Evolutionary conservation across 768 basidiomycete genomes (phyloP).

Genomic region (Phaffia tasmanica): DNA sequence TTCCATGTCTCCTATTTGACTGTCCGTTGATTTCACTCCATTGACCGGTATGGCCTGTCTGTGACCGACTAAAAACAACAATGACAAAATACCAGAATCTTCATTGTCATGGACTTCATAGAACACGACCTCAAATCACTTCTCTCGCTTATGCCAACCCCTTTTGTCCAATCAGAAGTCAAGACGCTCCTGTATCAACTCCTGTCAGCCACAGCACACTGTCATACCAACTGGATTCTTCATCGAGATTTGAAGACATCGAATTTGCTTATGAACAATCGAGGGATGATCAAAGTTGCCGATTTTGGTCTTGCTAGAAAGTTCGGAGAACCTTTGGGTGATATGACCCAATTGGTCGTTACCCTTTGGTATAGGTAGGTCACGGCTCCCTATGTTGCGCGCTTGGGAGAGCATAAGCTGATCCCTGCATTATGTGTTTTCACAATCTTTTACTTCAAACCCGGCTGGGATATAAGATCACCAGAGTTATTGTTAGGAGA

Average conservation of each 20-base stretch:
- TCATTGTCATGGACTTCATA: slow-evolving; percentile 99
- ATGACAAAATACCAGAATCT: slow-evolving; percentile 61
- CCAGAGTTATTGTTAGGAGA: slow-evolving; percentile 92
- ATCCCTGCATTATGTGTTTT: background rate
- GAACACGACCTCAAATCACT: slow-evolving; percentile 98
- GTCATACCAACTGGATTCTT: slow-evolving; percentile 93
- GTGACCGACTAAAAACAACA: background rate
- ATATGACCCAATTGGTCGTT: slow-evolving; percentile 94
- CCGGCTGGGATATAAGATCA: slow-evolving; percentile 47
- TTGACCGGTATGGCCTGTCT: slow-evolving; percentile 3
- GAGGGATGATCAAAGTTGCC: slow-evolving; percentile 95
- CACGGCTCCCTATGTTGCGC: slow-evolving; percentile 17
- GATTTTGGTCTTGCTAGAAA: slow-evolving; percentile 94
- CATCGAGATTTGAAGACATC: slow-evolving; percentile 96
- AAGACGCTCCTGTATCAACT: slow-evolving; percentile 93
- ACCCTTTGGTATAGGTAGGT: slow-evolving; percentile 95
- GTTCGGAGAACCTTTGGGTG: slow-evolving; percentile 92
- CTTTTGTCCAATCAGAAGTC: slow-evolving; percentile 94
- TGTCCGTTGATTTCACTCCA: background rate
- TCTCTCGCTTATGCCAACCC: slow-evolving; percentile 84
- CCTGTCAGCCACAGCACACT: slow-evolving; percentile 81
- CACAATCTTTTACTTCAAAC: slow-evolving; percentile 3
- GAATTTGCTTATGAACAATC: slow-evolving; percentile 96
- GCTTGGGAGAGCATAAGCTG: too few relatives aligned
- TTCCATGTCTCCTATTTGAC: background rate